Evolutionary conservation across 108 stramenopile genomes (phyloP).

Genomic region (Nannochloropsis gaditana): DNA sequence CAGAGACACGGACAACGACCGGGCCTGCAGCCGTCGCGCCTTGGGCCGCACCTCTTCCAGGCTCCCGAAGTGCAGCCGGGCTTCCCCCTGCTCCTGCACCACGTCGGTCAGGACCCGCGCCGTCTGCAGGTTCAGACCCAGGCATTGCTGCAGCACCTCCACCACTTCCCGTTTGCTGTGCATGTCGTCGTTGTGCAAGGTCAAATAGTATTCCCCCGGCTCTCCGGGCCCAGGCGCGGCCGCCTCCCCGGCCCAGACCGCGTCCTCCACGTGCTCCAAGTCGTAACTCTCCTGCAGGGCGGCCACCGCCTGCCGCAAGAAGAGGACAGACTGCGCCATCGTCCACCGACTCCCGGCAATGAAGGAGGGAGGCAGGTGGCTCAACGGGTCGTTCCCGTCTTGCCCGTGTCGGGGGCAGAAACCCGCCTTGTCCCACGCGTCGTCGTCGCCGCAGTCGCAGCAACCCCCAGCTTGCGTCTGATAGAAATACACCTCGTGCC

Average conservation of each 20-base stretch:
- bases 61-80: constrained; percentile 11
- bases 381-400: neutral
- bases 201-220: constrained; percentile 1
- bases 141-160: neutral
- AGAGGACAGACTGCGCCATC: neutral
- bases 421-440: constrained; percentile 87
- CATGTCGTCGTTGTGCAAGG: constrained; percentile 36
- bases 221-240: neutral
- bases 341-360: neutral
- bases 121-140: neutral
- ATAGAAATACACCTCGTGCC: constrained; percentile 92
- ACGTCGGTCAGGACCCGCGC: constrained; percentile 14
- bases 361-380: neutral
- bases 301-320: neutral
- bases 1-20: neutral
- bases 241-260: constrained; percentile 3
- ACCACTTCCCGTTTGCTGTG: constrained; percentile 26
- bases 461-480: constrained; percentile 92
- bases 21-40: neutral
- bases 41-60: neutral
- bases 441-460: constrained; percentile 95
- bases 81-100: constrained; percentile 25
- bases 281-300: neutral
- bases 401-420: constrained; percentile 52
- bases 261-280: constrained; percentile 1